phyloP scores from a whole-genome alignment of 805 yeast genomes.

The Candida palmyrensis region DNA sequence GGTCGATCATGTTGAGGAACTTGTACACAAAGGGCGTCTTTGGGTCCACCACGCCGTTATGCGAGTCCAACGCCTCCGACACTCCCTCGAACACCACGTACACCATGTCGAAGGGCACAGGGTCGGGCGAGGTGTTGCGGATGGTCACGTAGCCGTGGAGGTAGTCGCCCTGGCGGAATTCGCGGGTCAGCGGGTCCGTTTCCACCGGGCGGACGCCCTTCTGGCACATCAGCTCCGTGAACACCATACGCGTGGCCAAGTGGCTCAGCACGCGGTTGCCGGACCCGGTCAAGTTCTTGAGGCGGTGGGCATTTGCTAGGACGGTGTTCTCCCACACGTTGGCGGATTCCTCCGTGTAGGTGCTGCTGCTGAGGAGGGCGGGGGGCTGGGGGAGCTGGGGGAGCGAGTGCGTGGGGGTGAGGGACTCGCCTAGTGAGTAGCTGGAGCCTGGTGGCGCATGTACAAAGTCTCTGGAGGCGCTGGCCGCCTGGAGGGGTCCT shows the following conservation, averaged over 20 bases:
- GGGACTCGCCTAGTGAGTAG: slow-evolving; percentile 6
- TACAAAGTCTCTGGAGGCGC: slow-evolving; percentile 8
- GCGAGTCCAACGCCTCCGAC: slow-evolving; percentile 21
- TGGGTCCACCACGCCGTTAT: slow-evolving; percentile 17
- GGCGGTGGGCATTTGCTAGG: slow-evolving; percentile 36
- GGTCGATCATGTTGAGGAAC: slow-evolving; percentile 38
- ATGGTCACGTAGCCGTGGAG: slow-evolving; percentile 41
- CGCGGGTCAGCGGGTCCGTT: slow-evolving; percentile 27
- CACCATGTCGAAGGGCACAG: slow-evolving; percentile 40
- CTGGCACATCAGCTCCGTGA: slow-evolving; percentile 35
- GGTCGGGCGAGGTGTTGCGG: slow-evolving; percentile 21
- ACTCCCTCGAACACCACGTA: slow-evolving; percentile 40
- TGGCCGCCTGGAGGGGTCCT: slow-evolving; percentile 14
- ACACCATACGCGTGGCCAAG: slow-evolving; percentile 27
- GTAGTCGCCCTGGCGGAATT: slow-evolving; percentile 37
- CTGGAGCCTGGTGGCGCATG: too few species aligned
- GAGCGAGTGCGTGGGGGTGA: slow-evolving; percentile 1
- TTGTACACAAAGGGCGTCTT: slow-evolving; percentile 28
- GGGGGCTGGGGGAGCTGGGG: slow-evolving; percentile 1
- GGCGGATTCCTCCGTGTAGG: slow-evolving; percentile 20
- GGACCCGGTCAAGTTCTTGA: slow-evolving; percentile 29
- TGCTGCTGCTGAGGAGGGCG: neutral
- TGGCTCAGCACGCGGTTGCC: slow-evolving; percentile 24
- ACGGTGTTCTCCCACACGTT: slow-evolving; percentile 38
- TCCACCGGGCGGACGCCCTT: slow-evolving; percentile 32